Evolutionary conservation across 306 rosid species (phyloP).

Genomic region (Corylus avellana): DNA sequence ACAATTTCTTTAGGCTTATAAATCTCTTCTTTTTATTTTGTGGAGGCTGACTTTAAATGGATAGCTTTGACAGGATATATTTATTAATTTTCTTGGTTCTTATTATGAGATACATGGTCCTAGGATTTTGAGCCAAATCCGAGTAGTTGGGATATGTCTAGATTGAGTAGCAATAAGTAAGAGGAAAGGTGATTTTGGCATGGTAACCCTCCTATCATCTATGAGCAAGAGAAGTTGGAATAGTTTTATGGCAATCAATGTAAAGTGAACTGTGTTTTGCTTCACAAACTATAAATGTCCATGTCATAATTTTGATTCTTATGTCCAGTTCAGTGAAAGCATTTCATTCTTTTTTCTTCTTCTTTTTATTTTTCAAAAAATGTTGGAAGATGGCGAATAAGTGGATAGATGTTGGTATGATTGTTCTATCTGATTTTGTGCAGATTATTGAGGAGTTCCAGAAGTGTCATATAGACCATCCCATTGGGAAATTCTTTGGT

Average conservation of each 20-base stretch:
- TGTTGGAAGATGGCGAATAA: neutral
- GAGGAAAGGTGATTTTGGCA: neutral
- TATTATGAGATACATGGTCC: no score
- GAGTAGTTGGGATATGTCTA: neutral
- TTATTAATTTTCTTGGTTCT: no score
- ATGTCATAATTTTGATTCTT: neutral
- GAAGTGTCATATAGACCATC: no score
- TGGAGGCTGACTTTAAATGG: no score
- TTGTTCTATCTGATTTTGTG: no score
- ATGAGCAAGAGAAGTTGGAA: slow-evolving; percentile 1
- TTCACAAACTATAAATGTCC: neutral
- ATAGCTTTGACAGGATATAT: no score
- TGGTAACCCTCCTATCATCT: neutral
- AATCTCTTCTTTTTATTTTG: no score
- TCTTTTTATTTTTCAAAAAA: neutral
- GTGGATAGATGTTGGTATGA: neutral
- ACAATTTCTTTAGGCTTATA: no score
- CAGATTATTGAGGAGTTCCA: no score
- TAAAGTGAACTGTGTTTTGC: neutral
- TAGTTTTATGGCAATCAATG: neutral
- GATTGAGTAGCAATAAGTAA: neutral
- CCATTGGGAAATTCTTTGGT: no score
- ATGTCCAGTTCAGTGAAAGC: neutral
- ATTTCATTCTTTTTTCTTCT: neutral
- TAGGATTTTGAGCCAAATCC: no score